Percentiles rank a stretch among this genome's conserved stretches.
Conservation (phyloP, 768 basidiomycete species). For the Lyophyllum decastes region DNA sequence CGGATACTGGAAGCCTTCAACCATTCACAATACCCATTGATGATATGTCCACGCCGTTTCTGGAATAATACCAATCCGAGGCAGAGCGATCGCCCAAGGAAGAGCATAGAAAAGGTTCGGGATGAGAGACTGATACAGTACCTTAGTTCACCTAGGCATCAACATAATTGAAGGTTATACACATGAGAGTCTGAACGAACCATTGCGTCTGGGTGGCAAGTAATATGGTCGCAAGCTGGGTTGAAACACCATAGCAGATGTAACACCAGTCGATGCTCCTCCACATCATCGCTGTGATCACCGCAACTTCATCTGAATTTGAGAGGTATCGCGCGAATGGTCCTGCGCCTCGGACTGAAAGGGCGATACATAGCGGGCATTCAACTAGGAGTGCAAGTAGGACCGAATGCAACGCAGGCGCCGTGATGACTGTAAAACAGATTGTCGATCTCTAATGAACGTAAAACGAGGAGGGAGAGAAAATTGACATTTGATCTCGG, state of each 20-base stretch:
- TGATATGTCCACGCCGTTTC: conserved; percentile 25
- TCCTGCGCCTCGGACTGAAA: conserved; percentile 18
- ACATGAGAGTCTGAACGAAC: background rate
- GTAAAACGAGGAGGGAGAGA: background rate
- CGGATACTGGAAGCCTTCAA: background rate
- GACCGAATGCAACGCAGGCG: conserved; percentile 17
- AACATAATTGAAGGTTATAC: background rate
- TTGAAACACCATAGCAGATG: conserved; percentile 24
- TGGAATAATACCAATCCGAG: conserved; percentile 20
- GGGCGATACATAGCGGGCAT: conserved; percentile 18
- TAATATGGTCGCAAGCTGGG: conserved; percentile 24
- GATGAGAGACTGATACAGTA: conserved; percentile 19
- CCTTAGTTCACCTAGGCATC: background rate
- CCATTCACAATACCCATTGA: conserved; percentile 23
- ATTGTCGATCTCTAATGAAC: background rate
- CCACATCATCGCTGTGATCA: conserved; percentile 25
- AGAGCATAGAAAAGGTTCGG: conserved; percentile 24
- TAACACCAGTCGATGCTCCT: conserved; percentile 26
- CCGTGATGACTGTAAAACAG: conserved; percentile 3
- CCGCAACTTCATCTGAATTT: conserved; percentile 23
- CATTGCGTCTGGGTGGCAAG: conserved; percentile 21
- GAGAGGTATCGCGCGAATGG: conserved; percentile 24
- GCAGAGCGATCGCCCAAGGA: conserved; percentile 22
- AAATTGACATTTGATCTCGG: conserved; percentile 12
- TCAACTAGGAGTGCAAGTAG: conserved; percentile 19